Percentiles rank a stretch among this genome's conserved stretches.
These are phyloP conservation scores for Lactarius evosmus DNA, from an alignment of 768 basidiomycete genomes.

Conservation along the genomic window DNA sequence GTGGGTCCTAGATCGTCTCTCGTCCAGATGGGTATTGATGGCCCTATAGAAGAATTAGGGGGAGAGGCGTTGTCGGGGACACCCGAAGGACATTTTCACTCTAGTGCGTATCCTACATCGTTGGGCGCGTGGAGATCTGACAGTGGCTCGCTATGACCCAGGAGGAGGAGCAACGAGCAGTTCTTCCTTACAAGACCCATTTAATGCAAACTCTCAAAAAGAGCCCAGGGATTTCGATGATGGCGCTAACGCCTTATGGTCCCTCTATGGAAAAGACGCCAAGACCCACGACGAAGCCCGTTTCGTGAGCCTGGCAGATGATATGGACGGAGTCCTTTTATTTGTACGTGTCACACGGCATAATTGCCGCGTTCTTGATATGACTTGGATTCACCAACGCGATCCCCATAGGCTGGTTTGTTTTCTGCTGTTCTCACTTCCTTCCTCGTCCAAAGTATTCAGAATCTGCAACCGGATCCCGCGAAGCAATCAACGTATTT, in stretches of 20 bases:
- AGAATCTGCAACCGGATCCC: conserved; percentile 10
- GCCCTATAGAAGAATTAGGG: neutral
- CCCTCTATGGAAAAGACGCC: neutral
- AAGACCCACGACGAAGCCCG: neutral
- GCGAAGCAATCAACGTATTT: neutral
- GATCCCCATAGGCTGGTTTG: conserved; percentile 16
- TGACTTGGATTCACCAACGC: neutral
- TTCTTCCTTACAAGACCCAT: neutral
- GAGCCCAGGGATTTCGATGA: conserved; percentile 2
- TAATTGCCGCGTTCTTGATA: neutral
- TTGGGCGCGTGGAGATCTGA: neutral
- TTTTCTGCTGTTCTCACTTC: conserved; percentile 19
- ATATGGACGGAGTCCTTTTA: neutral
- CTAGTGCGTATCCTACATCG: neutral
- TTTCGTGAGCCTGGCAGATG: neutral
- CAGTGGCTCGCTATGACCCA: neutral
- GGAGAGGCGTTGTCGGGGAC: neutral
- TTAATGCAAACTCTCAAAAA: neutral
- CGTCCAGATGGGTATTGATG: neutral
- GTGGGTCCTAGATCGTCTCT: neutral
- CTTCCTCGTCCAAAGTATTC: conserved; percentile 11
- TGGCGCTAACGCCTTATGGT: conserved; percentile 4
- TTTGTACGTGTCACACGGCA: neutral
- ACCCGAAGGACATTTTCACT: neutral
- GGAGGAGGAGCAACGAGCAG: neutral